phyloP scores from a whole-genome alignment of 2,329 filamentous ascomycete species.

The Ceratocystis cacaofunesta region DNA sequence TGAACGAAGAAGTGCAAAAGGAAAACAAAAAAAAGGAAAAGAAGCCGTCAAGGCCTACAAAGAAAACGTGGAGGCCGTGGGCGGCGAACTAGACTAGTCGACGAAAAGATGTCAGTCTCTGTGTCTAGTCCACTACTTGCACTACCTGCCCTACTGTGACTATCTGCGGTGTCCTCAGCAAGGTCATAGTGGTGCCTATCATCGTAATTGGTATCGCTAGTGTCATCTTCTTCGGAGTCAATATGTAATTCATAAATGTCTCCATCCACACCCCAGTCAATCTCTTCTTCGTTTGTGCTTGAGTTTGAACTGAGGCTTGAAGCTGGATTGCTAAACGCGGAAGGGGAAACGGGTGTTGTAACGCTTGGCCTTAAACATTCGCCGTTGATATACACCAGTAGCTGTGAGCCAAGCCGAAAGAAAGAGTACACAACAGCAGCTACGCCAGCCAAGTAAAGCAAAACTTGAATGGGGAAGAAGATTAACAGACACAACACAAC shows the following conservation, averaged over 20 bases:
- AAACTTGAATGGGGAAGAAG: constrained; percentile 13
- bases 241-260: constrained; percentile 20
- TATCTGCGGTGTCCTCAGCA: constrained; percentile 22
- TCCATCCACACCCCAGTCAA: constrained; percentile 22
- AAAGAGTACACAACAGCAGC: constrained; percentile 4
- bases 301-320: constrained; percentile 9
- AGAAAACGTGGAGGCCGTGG: not conserved
- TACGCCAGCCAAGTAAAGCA: constrained; percentile 7
- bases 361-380: not conserved
- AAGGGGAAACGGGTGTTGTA: not conserved
- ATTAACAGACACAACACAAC: constrained; percentile 9
- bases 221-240: constrained; percentile 3
- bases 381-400: not conserved
- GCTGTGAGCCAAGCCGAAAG: constrained; percentile 6
- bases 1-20: not conserved
- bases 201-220: not conserved
- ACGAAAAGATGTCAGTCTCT: not conserved
- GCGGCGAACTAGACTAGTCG: not conserved
- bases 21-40: not conserved
- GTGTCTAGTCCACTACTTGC: constrained; percentile 18
- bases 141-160: constrained; percentile 23
- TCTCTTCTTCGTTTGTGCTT: constrained; percentile 23
- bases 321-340: too few relatives aligned
- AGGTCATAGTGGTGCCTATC: not conserved
- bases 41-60: not conserved